Evolutionary conservation across 2,329 filamentous ascomycete genomes (phyloP), one percentile per base, ranked within the genome.

Genomic region (Falciphora oryzae): DNA sequence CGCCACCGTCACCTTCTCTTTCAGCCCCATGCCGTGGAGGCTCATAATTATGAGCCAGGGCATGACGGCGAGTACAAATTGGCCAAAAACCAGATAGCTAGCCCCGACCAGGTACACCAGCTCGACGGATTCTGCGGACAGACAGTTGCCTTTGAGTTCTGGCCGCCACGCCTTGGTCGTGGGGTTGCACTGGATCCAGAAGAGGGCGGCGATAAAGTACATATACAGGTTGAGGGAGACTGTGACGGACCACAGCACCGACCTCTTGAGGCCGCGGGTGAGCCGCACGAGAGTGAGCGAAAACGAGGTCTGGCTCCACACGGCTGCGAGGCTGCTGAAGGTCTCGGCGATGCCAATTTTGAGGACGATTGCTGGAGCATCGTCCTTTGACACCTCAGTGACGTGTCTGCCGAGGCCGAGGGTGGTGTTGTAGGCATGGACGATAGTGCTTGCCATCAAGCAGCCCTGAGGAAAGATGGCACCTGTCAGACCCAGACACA

Each of bases 31-130:
- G 2, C 27, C 65, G n/a, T 70, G 66, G 56, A 74, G 66, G 0
- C 68, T 66, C 69, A 69, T 69, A 22, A 75, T 68, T 22, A 74
- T 70, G 59, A 69, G 71, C 72, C 71, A 73, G 0, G 72, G 72
- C 18, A 74, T 66, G 11, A 73, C 53, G 2, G 72, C 71, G 16
- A 75, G 66, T 4, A 68, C 57, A 44, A 72, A 66, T 35, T 79
- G 76, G 61, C 74, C 68, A 22, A 69, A 59, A 0, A 68, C 72
- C 11, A 71, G 73, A 64, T 72, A 74, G 69, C 71, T 68, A 14
- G 67, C 65, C 1, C 68, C 65, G 56, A 71, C 72, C 4, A 68
- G 66, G 29, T 70, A 68, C 44, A 71, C 72, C 31, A 64, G 65
- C 18, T 70, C 65, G 3, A 70, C 66, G 8, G 70, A 66, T 13